A percentile compares a stretch with the other conserved stretches of the same genome.
Evolutionary conservation across 225 moss, liverwort and hornwort genomes (phyloP).

Genomic region (Pseudisothecium myosuroides): DNA sequence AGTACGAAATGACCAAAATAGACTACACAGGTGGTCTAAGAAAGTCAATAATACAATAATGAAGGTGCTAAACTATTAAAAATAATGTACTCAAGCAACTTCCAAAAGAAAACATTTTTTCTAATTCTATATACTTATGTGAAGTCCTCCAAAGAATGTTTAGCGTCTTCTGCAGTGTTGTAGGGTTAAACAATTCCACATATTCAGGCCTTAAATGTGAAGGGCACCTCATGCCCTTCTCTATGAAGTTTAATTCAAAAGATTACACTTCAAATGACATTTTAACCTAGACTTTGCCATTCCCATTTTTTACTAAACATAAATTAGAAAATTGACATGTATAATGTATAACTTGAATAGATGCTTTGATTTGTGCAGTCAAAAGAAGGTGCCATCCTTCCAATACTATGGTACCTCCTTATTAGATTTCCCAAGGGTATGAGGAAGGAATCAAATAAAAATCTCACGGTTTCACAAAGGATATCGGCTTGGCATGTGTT

Average conservation of each 20-base stretch:
- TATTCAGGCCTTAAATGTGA: neutral
- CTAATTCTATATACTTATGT: neutral
- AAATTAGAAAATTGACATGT: neutral
- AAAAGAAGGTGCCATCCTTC: neutral
- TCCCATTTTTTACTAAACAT: neutral
- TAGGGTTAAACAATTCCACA: fast-evolving
- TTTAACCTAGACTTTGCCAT: neutral
- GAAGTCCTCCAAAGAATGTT: neutral
- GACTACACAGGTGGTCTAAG: no score
- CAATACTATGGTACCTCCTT: neutral
- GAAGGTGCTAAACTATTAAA: neutral
- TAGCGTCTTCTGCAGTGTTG: fast-evolving
- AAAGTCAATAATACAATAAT: neutral
- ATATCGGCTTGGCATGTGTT: fast-evolving
- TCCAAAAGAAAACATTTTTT: fast-evolving
- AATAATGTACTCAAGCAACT: no score
- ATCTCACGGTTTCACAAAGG: neutral
- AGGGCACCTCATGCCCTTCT: fast-evolving
- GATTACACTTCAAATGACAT: neutral
- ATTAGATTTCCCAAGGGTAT: fast-evolving
- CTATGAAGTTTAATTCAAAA: neutral
- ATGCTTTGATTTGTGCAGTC: fast-evolving
- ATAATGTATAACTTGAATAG: neutral
- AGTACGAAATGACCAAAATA: no score
- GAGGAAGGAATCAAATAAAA: neutral